Base-by-base conservation (phyloP, 2,329 filamentous ascomycete genomes). In the Cladorrhinum sp. region DNA sequence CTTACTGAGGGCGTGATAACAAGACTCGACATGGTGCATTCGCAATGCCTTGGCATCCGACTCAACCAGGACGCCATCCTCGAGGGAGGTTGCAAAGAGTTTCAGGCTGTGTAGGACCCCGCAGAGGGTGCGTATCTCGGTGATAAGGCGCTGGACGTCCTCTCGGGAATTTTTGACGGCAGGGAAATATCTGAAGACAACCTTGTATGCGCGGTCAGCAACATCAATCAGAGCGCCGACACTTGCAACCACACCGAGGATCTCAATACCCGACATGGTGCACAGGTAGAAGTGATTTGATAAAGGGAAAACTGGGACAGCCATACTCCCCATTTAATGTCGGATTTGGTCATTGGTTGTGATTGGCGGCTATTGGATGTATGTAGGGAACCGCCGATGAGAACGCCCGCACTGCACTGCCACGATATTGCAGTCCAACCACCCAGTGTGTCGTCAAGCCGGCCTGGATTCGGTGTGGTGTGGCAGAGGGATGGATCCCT, bases 1-100 rank as follows among this genome's bases (percentile, higher is more conserved):
- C 16, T 54, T 55, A 24, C 50, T 52, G 52, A 59, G 57, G 24
- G 53, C 16, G 51, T 59, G 23, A 39, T 54, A 42, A 21, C 46
- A 52, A 2, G 30, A 52, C 10, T 28, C n/a, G 14, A 59, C 16
- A 30, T 26, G 26, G 56, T 61, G 42, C 18, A 46, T 46, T 20
- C 42, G 42, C 2, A 46, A 21, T 3, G 42, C 42, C 42, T 21
- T 21, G 16, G n/a, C 2, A 16, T 46, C 18, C 5, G 42, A 4
- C 2, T 3, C 42, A 9, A 20, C 3, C 42, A 18, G 7, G 16
- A 2, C 16, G 4, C 18, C 42, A 16, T 46, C 18, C 42, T 46
- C 42, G 42, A 46, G 42, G 16, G 42, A 46, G 3, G 42, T 4
- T 46, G 42, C 42, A 21, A 46, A 46, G 42, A 46, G 3, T 20